A percentile compares a stretch with the other conserved stretches of the same genome.
phyloP scores from a whole-genome alignment of 2,329 filamentous ascomycete genomes.

The Cladosporium sp. region DNA sequence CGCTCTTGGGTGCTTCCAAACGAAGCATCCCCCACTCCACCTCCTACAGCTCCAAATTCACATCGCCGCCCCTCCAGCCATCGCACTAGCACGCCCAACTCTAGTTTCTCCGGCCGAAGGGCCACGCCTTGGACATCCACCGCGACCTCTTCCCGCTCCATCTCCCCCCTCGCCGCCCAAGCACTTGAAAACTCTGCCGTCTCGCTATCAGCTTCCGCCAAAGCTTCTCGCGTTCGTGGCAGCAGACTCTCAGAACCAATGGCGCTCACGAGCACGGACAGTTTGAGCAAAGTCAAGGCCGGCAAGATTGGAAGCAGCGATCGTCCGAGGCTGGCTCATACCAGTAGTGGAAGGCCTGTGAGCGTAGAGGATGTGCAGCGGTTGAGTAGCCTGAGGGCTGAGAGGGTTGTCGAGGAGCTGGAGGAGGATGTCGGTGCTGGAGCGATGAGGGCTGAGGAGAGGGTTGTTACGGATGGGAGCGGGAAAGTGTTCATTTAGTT shows the following conservation, averaged over 20 bases:
- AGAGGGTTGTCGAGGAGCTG: slow-evolving; percentile 14
- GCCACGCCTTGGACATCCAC: neutral
- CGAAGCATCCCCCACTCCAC: slow-evolving; percentile 34
- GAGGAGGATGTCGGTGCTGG: slow-evolving; percentile 17
- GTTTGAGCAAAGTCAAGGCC: slow-evolving; percentile 21
- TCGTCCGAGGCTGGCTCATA: slow-evolving; percentile 18
- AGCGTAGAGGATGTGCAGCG: slow-evolving; percentile 25
- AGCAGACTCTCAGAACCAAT: slow-evolving; percentile 25
- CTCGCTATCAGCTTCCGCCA: neutral
- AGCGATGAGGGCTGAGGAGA: slow-evolving; percentile 13
- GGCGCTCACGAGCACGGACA: slow-evolving; percentile 26
- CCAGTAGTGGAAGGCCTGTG: slow-evolving; percentile 20
- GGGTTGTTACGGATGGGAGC: slow-evolving; percentile 3
- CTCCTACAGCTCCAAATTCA: slow-evolving; percentile 22
- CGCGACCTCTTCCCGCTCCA: neutral
- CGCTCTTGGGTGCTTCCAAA: slow-evolving; percentile 29
- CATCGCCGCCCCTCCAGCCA: slow-evolving; percentile 14
- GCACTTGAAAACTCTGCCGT: neutral
- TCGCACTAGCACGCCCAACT: neutral
- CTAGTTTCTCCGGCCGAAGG: neutral
- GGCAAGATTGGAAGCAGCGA: neutral
- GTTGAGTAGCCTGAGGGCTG: slow-evolving; percentile 27
- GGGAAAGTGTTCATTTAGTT: slow-evolving; percentile 3
- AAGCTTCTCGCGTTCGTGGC: neutral
- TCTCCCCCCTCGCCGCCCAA: neutral